These are phyloP conservation scores for Tuber aestivum DNA, from an alignment of 495 filamentous ascomycete genomes.

Conservation along the genomic window DNA sequence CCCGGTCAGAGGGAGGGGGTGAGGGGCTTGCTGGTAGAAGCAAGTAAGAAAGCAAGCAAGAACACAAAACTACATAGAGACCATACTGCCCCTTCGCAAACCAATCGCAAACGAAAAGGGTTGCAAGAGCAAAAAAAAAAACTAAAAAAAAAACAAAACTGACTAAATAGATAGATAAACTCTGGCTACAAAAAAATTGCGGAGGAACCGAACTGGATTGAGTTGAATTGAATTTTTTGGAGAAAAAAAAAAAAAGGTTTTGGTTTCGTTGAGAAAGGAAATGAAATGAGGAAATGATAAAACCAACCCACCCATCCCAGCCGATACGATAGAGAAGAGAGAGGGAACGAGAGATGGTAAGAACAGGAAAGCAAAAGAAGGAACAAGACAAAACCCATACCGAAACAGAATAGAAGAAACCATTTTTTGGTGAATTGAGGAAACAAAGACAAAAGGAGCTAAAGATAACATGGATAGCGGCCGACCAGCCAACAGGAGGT, in stretches of 20 bases:
- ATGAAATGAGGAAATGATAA: constrained; percentile 4
- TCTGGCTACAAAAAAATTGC: constrained; percentile 2
- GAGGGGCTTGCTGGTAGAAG: background rate
- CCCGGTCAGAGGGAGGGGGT: background rate
- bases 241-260: background rate
- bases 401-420: constrained; percentile 1
- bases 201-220: background rate
- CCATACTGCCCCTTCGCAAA: background rate
- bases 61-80: background rate
- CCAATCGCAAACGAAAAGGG: background rate
- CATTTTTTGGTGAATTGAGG: background rate
- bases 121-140: background rate
- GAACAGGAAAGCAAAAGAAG: background rate
- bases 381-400: constrained; percentile 1
- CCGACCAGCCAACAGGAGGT: background rate
- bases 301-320: constrained; percentile 5
- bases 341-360: background rate
- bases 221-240: background rate
- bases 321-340: constrained; percentile 1
- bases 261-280: background rate
- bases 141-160: background rate
- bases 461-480: background rate
- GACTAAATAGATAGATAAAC: background rate
- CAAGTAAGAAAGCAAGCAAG: background rate
- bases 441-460: background rate